A percentile compares a stretch with the other conserved stretches of the same genome.
Conservation (phyloP, 1,139 yeast species). For the Suhomyces atakaporum region DNA sequence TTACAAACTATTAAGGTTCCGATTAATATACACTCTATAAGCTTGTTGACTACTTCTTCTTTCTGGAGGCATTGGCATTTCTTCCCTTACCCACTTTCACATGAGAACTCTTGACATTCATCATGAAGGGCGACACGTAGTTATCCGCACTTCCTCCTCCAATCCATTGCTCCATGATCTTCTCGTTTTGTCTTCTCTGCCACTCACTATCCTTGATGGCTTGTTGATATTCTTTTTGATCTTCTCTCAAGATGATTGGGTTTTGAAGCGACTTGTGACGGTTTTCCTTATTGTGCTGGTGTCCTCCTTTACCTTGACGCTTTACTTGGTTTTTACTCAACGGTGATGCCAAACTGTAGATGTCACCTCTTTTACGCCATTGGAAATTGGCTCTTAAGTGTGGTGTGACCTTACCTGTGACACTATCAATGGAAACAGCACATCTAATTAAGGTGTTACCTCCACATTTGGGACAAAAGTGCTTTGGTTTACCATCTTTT, state of each 20-base stretch:
- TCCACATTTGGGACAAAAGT: slow-evolving; percentile 96
- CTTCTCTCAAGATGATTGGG: slow-evolving; percentile 75
- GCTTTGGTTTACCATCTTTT: slow-evolving; percentile 72
- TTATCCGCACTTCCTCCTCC: slow-evolving; percentile 96
- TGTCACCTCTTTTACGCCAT: slow-evolving; percentile 90
- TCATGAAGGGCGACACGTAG: slow-evolving; percentile 82
- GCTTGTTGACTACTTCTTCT: slow-evolving; percentile 39
- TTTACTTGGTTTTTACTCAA: slow-evolving; percentile 63
- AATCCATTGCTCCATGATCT: slow-evolving; percentile 81
- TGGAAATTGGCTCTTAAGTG: slow-evolving; percentile 89
- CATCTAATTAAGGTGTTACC: slow-evolving; percentile 88
- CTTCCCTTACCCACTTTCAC: slow-evolving; percentile 85
- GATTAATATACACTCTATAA: no score
- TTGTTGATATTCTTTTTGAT: slow-evolving; percentile 88
- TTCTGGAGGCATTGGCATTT: slow-evolving; percentile 65
- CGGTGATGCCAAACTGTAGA: slow-evolving; percentile 73
- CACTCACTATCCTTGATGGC: slow-evolving; percentile 87
- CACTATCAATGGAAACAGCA: slow-evolving; percentile 80
- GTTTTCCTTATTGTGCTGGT: slow-evolving; percentile 64
- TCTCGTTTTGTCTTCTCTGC: slow-evolving; percentile 85
- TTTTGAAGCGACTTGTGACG: slow-evolving; percentile 54
- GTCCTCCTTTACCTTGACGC: slow-evolving; percentile 70
- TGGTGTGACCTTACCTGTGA: slow-evolving; percentile 83
- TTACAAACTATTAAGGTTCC: neutral
- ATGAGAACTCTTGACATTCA: slow-evolving; percentile 62